Conservation (phyloP, 176 grass and related monocot genomes). For the Eleusine indica region DNA sequence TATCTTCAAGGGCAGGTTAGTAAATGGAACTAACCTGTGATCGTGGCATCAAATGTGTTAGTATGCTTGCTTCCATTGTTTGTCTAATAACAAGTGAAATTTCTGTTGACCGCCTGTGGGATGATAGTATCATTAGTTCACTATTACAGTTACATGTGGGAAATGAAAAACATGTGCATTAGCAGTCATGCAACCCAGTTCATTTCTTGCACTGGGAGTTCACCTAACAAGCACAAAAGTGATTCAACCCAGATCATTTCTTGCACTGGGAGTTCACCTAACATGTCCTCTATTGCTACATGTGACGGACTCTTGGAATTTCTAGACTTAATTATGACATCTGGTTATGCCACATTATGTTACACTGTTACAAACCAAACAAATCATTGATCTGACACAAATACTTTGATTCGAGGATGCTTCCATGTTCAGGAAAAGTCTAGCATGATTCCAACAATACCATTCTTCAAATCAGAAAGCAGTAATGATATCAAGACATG, state of each 20-base stretch:
- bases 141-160: slow-evolving; percentile 9
- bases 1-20: slow-evolving; percentile 3
- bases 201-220: slow-evolving; percentile 7
- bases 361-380: background rate
- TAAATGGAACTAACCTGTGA: slow-evolving; percentile 67
- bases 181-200: slow-evolving; percentile 6
- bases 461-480: background rate
- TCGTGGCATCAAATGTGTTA: slow-evolving; percentile 83
- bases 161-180: background rate
- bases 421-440: background rate
- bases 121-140: slow-evolving; percentile 20
- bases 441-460: background rate
- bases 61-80: slow-evolving; percentile 94
- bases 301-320: slow-evolving; percentile 5
- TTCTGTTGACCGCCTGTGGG: slow-evolving; percentile 86
- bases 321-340: background rate
- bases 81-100: slow-evolving; percentile 96
- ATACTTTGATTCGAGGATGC: background rate
- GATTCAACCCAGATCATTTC: slow-evolving; percentile 6
- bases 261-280: background rate
- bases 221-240: background rate
- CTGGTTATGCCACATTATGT: background rate
- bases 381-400: background rate
- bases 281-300: background rate
- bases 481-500: slow-evolving; percentile 1